A percentile compares a stretch with the other conserved stretches of the same genome.
Evolutionary conservation across 2,329 filamentous ascomycete genomes (phyloP).

Genomic region (Phoma sp.): DNA sequence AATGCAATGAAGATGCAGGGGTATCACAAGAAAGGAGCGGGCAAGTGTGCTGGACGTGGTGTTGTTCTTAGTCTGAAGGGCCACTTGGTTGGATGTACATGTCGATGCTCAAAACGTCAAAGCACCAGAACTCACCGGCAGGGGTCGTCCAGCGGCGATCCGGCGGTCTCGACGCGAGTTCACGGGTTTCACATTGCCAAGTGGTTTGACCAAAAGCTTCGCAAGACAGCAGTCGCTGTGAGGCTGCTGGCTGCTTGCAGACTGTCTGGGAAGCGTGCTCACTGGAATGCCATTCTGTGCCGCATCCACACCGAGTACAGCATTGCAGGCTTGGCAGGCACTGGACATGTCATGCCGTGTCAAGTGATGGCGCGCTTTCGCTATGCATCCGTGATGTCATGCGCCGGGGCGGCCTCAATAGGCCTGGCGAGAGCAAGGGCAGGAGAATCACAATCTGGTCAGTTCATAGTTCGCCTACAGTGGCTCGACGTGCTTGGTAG

Average conservation of each 20-base stretch:
- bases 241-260: slow-evolving; percentile 15
- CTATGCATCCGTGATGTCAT: slow-evolving; percentile 16
- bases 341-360: slow-evolving; percentile 9
- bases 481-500: neutral
- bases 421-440: neutral
- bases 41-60: slow-evolving; percentile 7
- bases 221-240: neutral
- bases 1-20: slow-evolving; percentile 10
- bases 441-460: neutral
- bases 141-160: slow-evolving; percentile 21
- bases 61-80: slow-evolving; percentile 21
- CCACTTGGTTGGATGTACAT: slow-evolving; percentile 23
- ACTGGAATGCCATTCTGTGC: neutral
- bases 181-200: slow-evolving; percentile 19
- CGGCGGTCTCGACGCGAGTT: slow-evolving; percentile 11
- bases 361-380: slow-evolving; percentile 19
- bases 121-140: slow-evolving; percentile 24
- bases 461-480: neutral
- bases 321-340: slow-evolving; percentile 27
- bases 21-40: slow-evolving; percentile 9
- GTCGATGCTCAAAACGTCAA: slow-evolving; percentile 30
- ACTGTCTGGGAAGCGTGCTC: neutral
- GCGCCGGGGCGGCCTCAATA: neutral
- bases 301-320: slow-evolving; percentile 16
- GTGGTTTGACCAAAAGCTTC: slow-evolving; percentile 9